phyloP scores from a whole-genome alignment of 2,329 filamentous ascomycete genomes.

The Capronia americana region DNA sequence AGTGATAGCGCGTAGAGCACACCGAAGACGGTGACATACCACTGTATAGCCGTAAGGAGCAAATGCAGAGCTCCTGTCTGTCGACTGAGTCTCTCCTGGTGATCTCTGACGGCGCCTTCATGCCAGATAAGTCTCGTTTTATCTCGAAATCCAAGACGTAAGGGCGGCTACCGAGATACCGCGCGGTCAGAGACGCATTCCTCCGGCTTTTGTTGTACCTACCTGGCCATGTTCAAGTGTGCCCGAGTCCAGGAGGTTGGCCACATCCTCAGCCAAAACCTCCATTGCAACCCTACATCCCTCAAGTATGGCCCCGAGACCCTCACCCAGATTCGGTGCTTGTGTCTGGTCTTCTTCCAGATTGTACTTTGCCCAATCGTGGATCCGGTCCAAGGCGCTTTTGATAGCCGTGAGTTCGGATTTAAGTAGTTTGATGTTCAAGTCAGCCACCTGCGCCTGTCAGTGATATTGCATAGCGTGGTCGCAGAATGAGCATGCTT shows the following conservation, averaged over 20 bases:
- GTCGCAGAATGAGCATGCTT: neutral
- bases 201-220: neutral
- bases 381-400: constrained; percentile 8
- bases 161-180: neutral
- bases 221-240: constrained; percentile 3
- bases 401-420: constrained; percentile 12
- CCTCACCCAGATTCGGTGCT: constrained; percentile 5
- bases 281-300: constrained; percentile 10
- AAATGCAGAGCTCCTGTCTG: constrained; percentile 1
- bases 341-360: constrained; percentile 7
- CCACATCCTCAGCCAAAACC: constrained; percentile 8
- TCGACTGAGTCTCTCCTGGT: constrained; percentile 9
- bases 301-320: constrained; percentile 7
- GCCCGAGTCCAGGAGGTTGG: neutral
- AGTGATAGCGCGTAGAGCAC: neutral
- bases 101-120: constrained; percentile 7
- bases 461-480: neutral
- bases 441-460: constrained; percentile 6
- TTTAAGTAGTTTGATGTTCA: neutral
- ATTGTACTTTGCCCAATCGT: constrained; percentile 12
- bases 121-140: constrained; percentile 9
- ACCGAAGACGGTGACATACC: neutral
- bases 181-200: neutral
- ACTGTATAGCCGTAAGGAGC: constrained; percentile 9
- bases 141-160: constrained; percentile 8